These are phyloP conservation scores for Alternaria tenuissima DNA, from an alignment of 2,329 filamentous ascomycete species.

Conservation along the genomic window DNA sequence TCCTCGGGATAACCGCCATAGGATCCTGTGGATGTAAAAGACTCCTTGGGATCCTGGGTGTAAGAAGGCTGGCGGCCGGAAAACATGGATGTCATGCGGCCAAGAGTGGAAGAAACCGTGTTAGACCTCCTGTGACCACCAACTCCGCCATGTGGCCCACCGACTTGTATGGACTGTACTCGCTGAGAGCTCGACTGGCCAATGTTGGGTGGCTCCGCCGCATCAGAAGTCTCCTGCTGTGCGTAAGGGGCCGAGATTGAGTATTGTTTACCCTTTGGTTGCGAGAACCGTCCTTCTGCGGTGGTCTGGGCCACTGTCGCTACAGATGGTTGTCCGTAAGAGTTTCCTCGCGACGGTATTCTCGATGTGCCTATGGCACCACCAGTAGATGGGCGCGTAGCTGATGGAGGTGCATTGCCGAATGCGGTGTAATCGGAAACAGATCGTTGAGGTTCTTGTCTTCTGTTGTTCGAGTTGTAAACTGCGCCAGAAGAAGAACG, in stretches of 20 bases:
- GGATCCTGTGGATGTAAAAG: conserved; percentile 57
- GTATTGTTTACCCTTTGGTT: conserved; percentile 73
- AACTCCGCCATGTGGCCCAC: conserved; percentile 27
- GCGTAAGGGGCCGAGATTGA: conserved; percentile 73
- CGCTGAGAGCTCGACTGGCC: conserved; percentile 67
- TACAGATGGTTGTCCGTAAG: conserved; percentile 87
- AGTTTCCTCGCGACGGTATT: conserved; percentile 75
- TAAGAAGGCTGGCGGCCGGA: conserved; percentile 59
- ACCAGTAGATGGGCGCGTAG: conserved; percentile 76
- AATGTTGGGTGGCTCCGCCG: conserved; percentile 57
- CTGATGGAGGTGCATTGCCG: conserved; percentile 52
- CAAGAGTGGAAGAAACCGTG: conserved; percentile 76
- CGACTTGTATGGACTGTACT: conserved; percentile 59
- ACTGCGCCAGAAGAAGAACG: conserved; percentile 31
- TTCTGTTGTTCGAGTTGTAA: conserved; percentile 46
- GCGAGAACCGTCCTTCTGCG: conserved; percentile 87
- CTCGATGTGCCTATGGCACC: conserved; percentile 72
- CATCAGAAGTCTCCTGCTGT: conserved; percentile 53
- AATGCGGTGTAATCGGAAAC: conserved; percentile 58
- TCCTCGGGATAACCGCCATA: conserved; percentile 37
- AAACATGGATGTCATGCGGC: conserved; percentile 82
- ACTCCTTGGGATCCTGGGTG: conserved; percentile 40
- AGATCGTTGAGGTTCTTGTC: conserved; percentile 60
- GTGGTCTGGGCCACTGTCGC: conserved; percentile 89
- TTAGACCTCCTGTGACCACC: conserved; percentile 71